Base-by-base conservation (phyloP, 2,329 filamentous ascomycete species). In the Erysiphe pulchra region DNA sequence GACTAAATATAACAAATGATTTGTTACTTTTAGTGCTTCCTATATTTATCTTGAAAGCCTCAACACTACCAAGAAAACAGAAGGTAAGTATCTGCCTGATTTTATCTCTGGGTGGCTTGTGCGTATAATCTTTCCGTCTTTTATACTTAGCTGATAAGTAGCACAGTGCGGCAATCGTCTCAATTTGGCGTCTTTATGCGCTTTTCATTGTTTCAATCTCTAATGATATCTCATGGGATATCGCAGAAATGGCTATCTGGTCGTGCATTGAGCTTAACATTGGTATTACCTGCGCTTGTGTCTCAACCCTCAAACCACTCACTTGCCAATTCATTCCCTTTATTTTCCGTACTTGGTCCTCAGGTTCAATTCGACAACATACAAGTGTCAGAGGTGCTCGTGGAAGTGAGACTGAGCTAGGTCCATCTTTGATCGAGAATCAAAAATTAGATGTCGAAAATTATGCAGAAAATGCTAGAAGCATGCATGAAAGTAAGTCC, bases 181-280 rank as follows among this genome's bases (percentile, higher is more conserved):
- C 47, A 30, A 39, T 46, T 10, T 32, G 37, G 18, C 47, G 47
- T 16, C 40, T 48, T 14, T 45, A 46, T 28, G 18, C 44, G 10
- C 44, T 48, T 7, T 48, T 46, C 20, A 24, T 44, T 11, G 38
- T 46, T 14, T 43, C 32, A 6, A 28, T 24, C 16, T 45, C 42
- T 9, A 16, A 45, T 20, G 47, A 48, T 30, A 43, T 45, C 13
- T 46, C 44, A n/a, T 48, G 44, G 44, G 44, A 46, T 33, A 48
- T 41, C 40, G 39, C 44, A n/a, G 40, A 37, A 17, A 45, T 45
- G 9, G 24, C 44, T 13, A 45, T 45, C n/a, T 49, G 47, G 47
- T 63, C 61, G 18, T 60, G 63, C 47, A 61, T 70, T 44, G 67
- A 70, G 49, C 58, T 69, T 48, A 68, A 66, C 46, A 56, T 63